These are phyloP conservation scores for Hirsutella thompsonii DNA, from an alignment of 2,329 filamentous ascomycete species.

Conservation along the genomic window DNA sequence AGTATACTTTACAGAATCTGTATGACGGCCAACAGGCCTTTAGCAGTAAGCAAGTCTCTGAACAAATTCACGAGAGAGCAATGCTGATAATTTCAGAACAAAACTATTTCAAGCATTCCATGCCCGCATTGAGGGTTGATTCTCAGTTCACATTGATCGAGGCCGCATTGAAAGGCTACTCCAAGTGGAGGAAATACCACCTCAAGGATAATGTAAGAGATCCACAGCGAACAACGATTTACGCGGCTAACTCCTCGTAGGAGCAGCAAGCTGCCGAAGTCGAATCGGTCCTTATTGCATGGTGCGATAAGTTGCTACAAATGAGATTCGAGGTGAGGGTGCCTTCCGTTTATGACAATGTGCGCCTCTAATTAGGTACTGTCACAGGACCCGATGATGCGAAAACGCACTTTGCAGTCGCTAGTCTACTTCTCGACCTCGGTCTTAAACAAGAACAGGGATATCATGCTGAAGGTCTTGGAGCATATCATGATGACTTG, in stretches of 20 bases:
- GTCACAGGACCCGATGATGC: slow-evolving; percentile 61
- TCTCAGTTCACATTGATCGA: slow-evolving; percentile 84
- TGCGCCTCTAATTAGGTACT: neutral
- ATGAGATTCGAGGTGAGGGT: slow-evolving; percentile 50
- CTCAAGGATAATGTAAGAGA: slow-evolving; percentile 16
- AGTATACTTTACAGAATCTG: slow-evolving; percentile 59
- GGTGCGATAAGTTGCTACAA: slow-evolving; percentile 59
- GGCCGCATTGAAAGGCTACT: slow-evolving; percentile 76
- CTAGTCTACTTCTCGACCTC: slow-evolving; percentile 76
- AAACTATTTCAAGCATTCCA: slow-evolving; percentile 55
- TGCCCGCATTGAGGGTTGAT: slow-evolving; percentile 68
- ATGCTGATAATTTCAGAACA: slow-evolving; percentile 22
- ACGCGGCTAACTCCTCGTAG: slow-evolving; percentile 14
- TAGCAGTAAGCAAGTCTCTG: slow-evolving; percentile 34
- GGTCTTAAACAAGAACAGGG: slow-evolving; percentile 61
- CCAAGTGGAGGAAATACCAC: slow-evolving; percentile 51
- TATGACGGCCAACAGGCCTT: slow-evolving; percentile 61
- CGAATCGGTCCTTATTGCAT: slow-evolving; percentile 53
- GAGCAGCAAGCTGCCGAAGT: slow-evolving; percentile 42
- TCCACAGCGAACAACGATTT: no score
- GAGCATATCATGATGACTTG: slow-evolving; percentile 83
- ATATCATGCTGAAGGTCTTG: slow-evolving; percentile 78
- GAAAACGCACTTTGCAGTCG: slow-evolving; percentile 68
- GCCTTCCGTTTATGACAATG: neutral
- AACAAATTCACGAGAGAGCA: no score